Percentiles rank a stretch among this genome's conserved stretches.
phyloP scores from a whole-genome alignment of 2,329 filamentous ascomycete species.

The Pezicula neosporulosa region DNA sequence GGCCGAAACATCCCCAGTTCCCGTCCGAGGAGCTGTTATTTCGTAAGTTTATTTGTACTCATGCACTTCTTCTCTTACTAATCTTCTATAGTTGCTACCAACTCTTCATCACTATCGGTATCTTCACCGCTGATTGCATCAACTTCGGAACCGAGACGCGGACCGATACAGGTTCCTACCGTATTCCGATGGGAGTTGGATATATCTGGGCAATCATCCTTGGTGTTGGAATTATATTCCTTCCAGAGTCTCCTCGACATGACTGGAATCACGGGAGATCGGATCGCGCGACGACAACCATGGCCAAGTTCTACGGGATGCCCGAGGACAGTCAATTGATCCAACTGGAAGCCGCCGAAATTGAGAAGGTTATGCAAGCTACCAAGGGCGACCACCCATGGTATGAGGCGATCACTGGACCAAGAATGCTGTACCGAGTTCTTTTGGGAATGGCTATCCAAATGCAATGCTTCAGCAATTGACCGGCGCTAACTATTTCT shows the following conservation, averaged over 20 bases:
- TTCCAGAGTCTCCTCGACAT: slow-evolving; percentile 57
- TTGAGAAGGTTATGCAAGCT: slow-evolving; percentile 33
- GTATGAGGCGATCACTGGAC: slow-evolving; percentile 57
- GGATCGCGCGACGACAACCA: slow-evolving; percentile 45
- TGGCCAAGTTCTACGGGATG: slow-evolving; percentile 50
- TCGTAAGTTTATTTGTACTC: slow-evolving; percentile 28
- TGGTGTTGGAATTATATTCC: slow-evolving; percentile 46
- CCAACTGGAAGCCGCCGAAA: slow-evolving; percentile 36
- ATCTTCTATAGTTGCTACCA: slow-evolving; percentile 55
- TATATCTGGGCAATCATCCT: slow-evolving; percentile 50
- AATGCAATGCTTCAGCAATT: slow-evolving; percentile 61
- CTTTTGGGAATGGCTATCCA: slow-evolving; percentile 59
- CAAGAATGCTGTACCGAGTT: slow-evolving; percentile 61
- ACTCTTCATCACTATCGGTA: slow-evolving; percentile 70
- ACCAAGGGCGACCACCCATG: slow-evolving; percentile 55
- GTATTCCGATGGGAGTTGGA: slow-evolving; percentile 56
- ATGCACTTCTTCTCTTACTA: neutral
- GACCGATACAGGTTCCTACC: slow-evolving; percentile 48
- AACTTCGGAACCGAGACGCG: slow-evolving; percentile 43
- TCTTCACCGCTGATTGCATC: slow-evolving; percentile 53
- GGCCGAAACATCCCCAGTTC: slow-evolving; percentile 57
- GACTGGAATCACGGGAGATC: slow-evolving; percentile 44
- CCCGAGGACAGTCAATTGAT: slow-evolving; percentile 44
- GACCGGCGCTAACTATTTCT: slow-evolving; percentile 60
- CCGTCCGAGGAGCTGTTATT: slow-evolving; percentile 63